phyloP scores from a whole-genome alignment of 495 filamentous ascomycete species.

The Ascobolus immersus region DNA sequence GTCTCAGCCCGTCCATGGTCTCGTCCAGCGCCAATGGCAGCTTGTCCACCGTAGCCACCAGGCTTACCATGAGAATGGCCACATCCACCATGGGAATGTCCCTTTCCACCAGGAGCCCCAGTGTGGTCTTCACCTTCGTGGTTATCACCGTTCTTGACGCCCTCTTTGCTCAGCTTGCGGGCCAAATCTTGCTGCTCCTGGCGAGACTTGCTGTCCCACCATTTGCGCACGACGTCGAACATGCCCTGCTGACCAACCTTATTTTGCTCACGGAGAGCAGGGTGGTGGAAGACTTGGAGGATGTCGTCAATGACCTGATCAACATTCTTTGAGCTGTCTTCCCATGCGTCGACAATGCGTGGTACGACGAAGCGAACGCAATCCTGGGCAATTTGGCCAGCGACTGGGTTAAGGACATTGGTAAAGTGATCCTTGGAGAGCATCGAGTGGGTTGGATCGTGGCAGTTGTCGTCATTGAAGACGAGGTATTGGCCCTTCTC shows the following conservation, averaged over 20 bases:
- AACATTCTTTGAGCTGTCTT: constrained; percentile 42
- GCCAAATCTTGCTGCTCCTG: constrained; percentile 34
- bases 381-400: constrained; percentile 51
- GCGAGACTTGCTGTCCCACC: constrained; percentile 46
- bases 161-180: constrained; percentile 44
- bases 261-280: constrained; percentile 41
- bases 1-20: neutral
- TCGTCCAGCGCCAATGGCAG: neutral
- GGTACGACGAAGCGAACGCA: constrained; percentile 59
- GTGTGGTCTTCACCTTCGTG: constrained; percentile 31
- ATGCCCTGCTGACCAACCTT: constrained; percentile 50
- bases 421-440: constrained; percentile 79
- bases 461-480: constrained; percentile 44
- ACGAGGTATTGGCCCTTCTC: constrained; percentile 59
- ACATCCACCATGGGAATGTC: constrained; percentile 7
- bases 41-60: neutral
- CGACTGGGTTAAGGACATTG: constrained; percentile 62
- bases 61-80: neutral
- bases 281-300: constrained; percentile 63
- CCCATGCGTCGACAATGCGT: constrained; percentile 61
- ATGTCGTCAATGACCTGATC: constrained; percentile 44
- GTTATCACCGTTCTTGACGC: constrained; percentile 48
- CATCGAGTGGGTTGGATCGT: constrained; percentile 76
- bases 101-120: constrained; percentile 10
- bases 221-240: constrained; percentile 52